Percentiles rank a stretch among this genome's conserved stretches.
Evolutionary conservation across 192 early-diverging fungal genomes (phyloP).

Genomic region (Coemansia sp.): DNA sequence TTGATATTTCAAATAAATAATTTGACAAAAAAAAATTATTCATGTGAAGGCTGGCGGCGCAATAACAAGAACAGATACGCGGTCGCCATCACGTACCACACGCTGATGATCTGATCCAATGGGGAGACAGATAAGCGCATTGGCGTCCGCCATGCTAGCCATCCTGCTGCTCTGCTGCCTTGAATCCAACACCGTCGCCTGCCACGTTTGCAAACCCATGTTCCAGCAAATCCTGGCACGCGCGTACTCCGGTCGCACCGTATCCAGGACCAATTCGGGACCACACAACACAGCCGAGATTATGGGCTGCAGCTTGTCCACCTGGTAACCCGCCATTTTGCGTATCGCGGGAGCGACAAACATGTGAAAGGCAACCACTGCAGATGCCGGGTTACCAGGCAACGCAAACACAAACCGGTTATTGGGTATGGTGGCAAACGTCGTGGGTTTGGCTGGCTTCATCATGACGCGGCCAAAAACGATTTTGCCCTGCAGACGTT

Average conservation of each 20-base stretch:
- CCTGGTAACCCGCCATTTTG: conserved; percentile 70
- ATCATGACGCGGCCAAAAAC: conserved; percentile 90
- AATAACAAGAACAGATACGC: conserved; percentile 33
- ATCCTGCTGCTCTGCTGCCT: conserved; percentile 81
- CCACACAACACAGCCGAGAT: conserved; percentile 73
- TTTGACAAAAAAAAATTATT: background rate
- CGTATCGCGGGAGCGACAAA: conserved; percentile 87
- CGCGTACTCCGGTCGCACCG: conserved; percentile 35
- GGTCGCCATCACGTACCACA: conserved; percentile 13
- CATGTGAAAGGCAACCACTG: conserved; percentile 83
- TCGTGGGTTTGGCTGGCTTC: conserved; percentile 96
- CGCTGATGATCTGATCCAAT: conserved; percentile 33
- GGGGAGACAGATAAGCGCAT: conserved; percentile 79
- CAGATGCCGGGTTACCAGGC: conserved; percentile 95
- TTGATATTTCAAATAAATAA: background rate
- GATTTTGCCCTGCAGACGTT: conserved; percentile 72
- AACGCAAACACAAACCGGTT: conserved; percentile 78
- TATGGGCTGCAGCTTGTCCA: conserved; percentile 58
- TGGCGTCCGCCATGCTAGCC: conserved; percentile 74
- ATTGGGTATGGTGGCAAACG: conserved; percentile 77
- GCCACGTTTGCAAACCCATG: conserved; percentile 23
- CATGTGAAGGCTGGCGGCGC: conserved; percentile 8
- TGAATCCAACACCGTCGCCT: conserved; percentile 61
- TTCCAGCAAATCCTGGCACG: conserved; percentile 35
- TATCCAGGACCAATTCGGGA: conserved; percentile 50